These are phyloP conservation scores for Lepraria neglecta DNA, from an alignment of 495 filamentous ascomycete species.

Conservation along the genomic window DNA sequence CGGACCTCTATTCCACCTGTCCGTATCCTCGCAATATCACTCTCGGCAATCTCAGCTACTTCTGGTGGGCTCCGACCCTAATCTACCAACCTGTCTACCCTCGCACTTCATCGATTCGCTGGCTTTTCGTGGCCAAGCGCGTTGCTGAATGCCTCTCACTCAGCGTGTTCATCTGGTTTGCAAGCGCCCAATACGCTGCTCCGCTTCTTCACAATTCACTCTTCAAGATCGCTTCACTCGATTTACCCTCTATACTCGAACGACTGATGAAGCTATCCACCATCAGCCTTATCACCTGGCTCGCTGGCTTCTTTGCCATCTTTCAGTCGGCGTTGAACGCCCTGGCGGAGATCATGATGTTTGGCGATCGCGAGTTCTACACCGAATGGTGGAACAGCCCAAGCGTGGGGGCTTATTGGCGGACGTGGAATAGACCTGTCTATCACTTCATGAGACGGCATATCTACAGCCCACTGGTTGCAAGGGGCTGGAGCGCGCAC, in stretches of 20 bases:
- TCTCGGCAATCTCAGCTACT: conserved; percentile 77
- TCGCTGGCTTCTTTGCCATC: conserved; percentile 91
- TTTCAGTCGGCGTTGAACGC: conserved; percentile 90
- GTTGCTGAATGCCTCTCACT: conserved; percentile 67
- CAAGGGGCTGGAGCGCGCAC: conserved; percentile 64
- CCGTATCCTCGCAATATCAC: conserved; percentile 90
- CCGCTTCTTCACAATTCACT: conserved; percentile 85
- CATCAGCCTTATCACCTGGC: conserved; percentile 89
- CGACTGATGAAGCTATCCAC: conserved; percentile 90
- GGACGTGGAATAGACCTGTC: conserved; percentile 95
- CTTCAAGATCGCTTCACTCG: conserved; percentile 72
- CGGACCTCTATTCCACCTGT: conserved; percentile 72
- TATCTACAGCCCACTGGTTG: conserved; percentile 77
- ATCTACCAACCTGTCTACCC: conserved; percentile 98
- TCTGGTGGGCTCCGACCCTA: conserved; percentile 94
- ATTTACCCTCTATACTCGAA: conserved; percentile 76
- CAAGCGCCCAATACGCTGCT: conserved; percentile 84
- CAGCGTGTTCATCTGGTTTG: conserved; percentile 84
- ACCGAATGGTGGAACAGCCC: conserved; percentile 96
- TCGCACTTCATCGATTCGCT: conserved; percentile 66
- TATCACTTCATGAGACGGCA: conserved; percentile 94
- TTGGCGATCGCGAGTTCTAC: conserved; percentile 92
- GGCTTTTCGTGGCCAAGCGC: conserved; percentile 79
- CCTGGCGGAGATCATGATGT: conserved; percentile 80
- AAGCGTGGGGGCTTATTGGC: conserved; percentile 83